phyloP scores from a whole-genome alignment of 208 protist genomes.

The Angomonas ambiguus region DNA sequence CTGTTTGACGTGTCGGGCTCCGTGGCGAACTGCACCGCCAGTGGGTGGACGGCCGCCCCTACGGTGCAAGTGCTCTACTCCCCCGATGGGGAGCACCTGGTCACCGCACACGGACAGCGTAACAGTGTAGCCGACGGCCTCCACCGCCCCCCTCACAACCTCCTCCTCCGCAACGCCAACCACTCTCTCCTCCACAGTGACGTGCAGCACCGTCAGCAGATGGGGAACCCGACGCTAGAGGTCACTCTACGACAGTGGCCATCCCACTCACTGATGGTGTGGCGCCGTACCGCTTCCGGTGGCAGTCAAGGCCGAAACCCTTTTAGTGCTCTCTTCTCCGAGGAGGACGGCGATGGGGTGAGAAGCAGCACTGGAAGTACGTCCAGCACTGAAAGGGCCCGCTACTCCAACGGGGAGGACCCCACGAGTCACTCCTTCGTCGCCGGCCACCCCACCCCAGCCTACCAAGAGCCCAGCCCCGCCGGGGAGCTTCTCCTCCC shows the following conservation, averaged over 20 bases:
- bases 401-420: background rate
- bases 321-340: slow-evolving; percentile 19
- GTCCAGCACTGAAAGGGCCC: background rate
- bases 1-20: background rate
- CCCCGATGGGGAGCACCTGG: slow-evolving; percentile 57
- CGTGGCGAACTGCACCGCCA: slow-evolving; percentile 14
- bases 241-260: slow-evolving; percentile 12
- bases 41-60: slow-evolving; percentile 32
- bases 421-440: too few species aligned
- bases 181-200: background rate
- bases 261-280: slow-evolving; percentile 26
- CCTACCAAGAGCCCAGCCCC: background rate
- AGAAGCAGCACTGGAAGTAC: background rate
- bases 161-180: background rate
- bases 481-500: slow-evolving; percentile 5
- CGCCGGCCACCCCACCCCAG: background rate
- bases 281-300: slow-evolving; percentile 23
- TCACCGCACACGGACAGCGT: slow-evolving; percentile 44
- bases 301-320: too few species aligned
- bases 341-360: slow-evolving; percentile 2
- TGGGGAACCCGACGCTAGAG: background rate
- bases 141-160: background rate
- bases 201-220: slow-evolving; percentile 4
- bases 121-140: background rate
- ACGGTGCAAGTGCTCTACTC: slow-evolving; percentile 71